A percentile compares a stretch with the other conserved stretches of the same genome.
Conservation (phyloP, 2,329 filamentous ascomycete genomes). For the Pseudocercospora crystallina region DNA sequence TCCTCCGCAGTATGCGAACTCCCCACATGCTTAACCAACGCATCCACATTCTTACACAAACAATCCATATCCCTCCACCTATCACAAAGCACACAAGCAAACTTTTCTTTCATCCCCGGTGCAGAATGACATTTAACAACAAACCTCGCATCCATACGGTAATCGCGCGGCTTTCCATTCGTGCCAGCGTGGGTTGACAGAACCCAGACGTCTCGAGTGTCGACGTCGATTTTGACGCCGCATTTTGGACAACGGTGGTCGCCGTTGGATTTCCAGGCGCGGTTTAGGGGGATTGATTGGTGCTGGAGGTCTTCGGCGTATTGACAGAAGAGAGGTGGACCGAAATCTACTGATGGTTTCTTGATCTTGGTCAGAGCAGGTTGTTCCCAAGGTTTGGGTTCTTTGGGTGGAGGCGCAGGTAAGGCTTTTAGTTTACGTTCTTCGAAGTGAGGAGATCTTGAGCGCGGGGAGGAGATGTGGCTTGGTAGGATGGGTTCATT, state of each 20-base stretch:
- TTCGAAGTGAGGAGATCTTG: no score
- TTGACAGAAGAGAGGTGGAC: constrained; percentile 17
- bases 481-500: no score
- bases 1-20: constrained; percentile 24
- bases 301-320: constrained; percentile 21
- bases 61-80: constrained; percentile 21
- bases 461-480: no score
- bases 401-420: constrained; percentile 8
- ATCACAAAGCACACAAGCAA: constrained; percentile 27
- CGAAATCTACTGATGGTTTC: neutral
- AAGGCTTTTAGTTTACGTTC: constrained; percentile 12
- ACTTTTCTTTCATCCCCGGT: constrained; percentile 14
- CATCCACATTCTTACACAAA: constrained; percentile 25
- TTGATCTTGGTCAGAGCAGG: no score
- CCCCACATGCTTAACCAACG: constrained; percentile 27
- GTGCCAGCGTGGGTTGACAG: constrained; percentile 15
- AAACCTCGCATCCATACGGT: constrained; percentile 24
- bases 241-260: constrained; percentile 25
- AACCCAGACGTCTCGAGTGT: constrained; percentile 26
- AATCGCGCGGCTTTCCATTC: constrained; percentile 12
- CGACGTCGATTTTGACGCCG: constrained; percentile 23
- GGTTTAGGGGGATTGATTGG: constrained; percentile 14
- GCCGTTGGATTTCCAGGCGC: constrained; percentile 16
- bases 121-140: constrained; percentile 26
- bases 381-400: no score